Evolutionary conservation across 139 green algal genomes (phyloP), one percentile per base, ranked within the genome.

Genomic region (Volvox reticuliferus): DNA sequence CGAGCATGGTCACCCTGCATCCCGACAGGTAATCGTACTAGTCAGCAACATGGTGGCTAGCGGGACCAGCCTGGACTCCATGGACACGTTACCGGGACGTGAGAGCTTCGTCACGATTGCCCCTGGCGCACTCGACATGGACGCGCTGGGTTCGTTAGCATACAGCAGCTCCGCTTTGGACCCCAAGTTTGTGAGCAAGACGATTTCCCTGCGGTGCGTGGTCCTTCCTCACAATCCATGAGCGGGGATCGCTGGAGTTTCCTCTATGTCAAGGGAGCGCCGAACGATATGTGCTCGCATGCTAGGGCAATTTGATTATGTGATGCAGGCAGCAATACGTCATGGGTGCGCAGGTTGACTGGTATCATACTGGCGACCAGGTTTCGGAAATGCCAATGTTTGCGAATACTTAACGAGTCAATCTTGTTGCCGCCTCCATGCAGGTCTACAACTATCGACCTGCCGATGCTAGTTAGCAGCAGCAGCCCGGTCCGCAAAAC

Each of bases 101-200:
- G 86, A 96, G 91, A 81, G 93, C 17, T 95, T 94, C 80, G 92
- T 95, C 79, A 94, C 93, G 14, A 84, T 95, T 19, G 93, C 93
- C 0, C 94, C 94, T 0, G 94, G 94, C 37, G 78, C 69, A 36
- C 86, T 95, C 44, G 84, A 93, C 37, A 79, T 91, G 28, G 86
- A 94, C 6, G 85, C 93, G 44, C 79, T 96, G 55, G 94, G 93
- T n/a, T 79, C 79, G 44, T 77, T 95, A 81, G 91, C 90, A 0
- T 93, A 91, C 62, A 86, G 32, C 78, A 86, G 28, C 82, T 88
- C 71, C 35, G 81, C 87, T 0, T 35, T 86, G 33, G 89, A 94
- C 82, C 92, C 88, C 62, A 89, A 80, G 36, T 90, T 94, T 62
- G 77, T 91, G 21, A 63, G 88, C 73, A 96, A 96, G 93, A 95